Evolutionary conservation across 1,284 basidiomycete species (phyloP).

Genomic region (Leccinum pachyderme): DNA sequence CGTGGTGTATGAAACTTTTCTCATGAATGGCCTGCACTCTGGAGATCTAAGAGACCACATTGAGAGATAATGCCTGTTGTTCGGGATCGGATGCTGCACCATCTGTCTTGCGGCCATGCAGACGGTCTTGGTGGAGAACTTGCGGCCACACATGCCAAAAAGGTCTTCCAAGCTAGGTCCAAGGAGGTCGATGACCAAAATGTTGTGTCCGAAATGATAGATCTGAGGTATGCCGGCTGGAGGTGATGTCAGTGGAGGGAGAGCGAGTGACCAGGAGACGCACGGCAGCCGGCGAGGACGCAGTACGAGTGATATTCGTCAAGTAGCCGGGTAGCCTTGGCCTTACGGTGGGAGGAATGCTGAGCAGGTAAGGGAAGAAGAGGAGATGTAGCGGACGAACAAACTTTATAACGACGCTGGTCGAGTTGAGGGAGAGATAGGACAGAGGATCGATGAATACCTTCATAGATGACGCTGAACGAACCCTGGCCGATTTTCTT

Average conservation of each 20-base stretch:
- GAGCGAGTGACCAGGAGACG: constrained; percentile 37
- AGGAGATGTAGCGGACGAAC: constrained; percentile 47
- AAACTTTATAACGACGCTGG: constrained; percentile 96
- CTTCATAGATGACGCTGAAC: constrained; percentile 82
- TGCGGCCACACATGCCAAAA: constrained; percentile 96
- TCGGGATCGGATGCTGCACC: constrained; percentile 46
- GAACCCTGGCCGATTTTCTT: constrained; percentile 88
- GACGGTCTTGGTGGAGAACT: constrained; percentile 96
- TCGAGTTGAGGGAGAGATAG: neutral
- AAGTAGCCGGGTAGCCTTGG: constrained; percentile 93
- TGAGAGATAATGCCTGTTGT: neutral
- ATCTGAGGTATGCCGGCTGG: constrained; percentile 94
- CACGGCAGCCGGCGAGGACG: constrained; percentile 90
- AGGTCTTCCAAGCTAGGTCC: constrained; percentile 96
- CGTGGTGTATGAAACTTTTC: constrained; percentile 97
- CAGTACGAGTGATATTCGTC: constrained; percentile 98
- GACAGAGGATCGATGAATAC: constrained; percentile 34
- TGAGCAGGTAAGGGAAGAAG: constrained; percentile 5
- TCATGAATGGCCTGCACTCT: constrained; percentile 97
- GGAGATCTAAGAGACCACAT: constrained; percentile 64
- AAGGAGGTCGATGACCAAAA: constrained; percentile 95
- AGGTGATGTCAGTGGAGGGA: constrained; percentile 13
- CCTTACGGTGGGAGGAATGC: constrained; percentile 67
- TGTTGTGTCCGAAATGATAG: constrained; percentile 98
- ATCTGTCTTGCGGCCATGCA: constrained; percentile 99